Percentiles rank a stretch among this genome's conserved stretches.
Conservation (phyloP, 305 asterid species). For the Fraxinus xanthoxyloides region DNA sequence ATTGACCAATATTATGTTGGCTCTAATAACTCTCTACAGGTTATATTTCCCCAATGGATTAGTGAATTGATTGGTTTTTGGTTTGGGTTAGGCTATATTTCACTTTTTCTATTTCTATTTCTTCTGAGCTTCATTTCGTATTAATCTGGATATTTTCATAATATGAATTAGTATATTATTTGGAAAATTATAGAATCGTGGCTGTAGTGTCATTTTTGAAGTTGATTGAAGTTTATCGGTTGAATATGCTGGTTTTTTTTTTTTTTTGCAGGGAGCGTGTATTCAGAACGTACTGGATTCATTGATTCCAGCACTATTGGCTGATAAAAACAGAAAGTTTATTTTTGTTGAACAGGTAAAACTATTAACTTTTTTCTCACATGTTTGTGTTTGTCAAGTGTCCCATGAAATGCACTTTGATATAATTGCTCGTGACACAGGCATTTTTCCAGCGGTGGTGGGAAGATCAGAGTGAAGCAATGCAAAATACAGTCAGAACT, state of each 20-base stretch:
- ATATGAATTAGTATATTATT: background rate
- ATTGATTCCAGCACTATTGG: constrained; percentile 72
- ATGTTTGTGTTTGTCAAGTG: background rate
- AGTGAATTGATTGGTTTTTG: background rate
- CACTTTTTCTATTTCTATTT: background rate
- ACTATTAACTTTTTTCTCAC: background rate
- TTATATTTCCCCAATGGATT: constrained; percentile 9
- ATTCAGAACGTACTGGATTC: constrained; percentile 96
- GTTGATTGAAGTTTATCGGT: background rate
- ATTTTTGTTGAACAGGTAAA: constrained; percentile 82
- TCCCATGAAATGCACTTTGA: constrained; percentile 15
- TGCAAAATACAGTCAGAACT: constrained; percentile 52
- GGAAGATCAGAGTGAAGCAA: constrained; percentile 67
- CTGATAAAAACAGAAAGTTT: constrained; percentile 75
- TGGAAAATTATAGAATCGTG: background rate
- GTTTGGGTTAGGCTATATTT: background rate
- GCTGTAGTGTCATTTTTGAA: constrained; percentile 1
- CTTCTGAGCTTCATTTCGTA: background rate
- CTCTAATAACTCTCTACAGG: constrained; percentile 87
- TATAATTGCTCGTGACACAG: constrained; percentile 35
- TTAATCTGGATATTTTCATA: background rate
- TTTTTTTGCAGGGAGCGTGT: constrained; percentile 71
- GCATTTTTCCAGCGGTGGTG: constrained; percentile 99
- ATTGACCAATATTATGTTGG: constrained; percentile 98
- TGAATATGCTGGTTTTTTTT: constrained; percentile 17